phyloP scores from a whole-genome alignment of 331 rosid genomes.

The Telfairia occidentalis region DNA sequence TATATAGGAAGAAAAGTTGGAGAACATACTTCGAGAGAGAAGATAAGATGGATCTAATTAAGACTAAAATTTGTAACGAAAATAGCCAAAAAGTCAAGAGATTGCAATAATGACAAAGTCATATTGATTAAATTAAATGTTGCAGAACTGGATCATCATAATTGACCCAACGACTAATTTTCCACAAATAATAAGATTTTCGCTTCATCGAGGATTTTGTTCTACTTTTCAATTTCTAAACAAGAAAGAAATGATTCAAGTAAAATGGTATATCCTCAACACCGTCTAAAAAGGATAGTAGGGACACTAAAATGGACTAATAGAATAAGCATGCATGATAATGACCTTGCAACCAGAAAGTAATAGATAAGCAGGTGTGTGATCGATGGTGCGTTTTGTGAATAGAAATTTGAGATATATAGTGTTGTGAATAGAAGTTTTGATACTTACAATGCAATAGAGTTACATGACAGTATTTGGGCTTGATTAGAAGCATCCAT shows the following conservation, averaged over 20 bases:
- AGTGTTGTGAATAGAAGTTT: not conserved
- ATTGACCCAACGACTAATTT: not conserved
- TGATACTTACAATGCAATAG: conserved; percentile 1
- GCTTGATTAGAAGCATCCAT: not conserved
- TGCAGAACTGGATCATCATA: not conserved
- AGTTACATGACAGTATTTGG: not conserved
- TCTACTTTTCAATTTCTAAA: not conserved
- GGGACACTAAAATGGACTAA: not conserved
- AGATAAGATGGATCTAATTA: not conserved
- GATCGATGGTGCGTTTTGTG: not conserved
- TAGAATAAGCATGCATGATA: not conserved
- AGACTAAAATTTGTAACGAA: not conserved
- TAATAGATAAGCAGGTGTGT: not conserved
- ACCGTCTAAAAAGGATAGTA: not conserved
- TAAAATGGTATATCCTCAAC: not conserved
- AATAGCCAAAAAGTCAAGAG: not conserved
- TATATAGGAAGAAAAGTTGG: too few species aligned
- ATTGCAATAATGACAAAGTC: not conserved
- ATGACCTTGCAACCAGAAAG: not conserved
- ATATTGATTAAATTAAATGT: not conserved
- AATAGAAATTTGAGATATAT: not conserved
- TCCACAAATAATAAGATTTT: not conserved
- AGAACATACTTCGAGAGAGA: not conserved
- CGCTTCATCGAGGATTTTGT: not conserved
- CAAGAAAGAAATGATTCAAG: not conserved